A percentile compares a stretch with the other conserved stretches of the same genome.
phyloP scores from a whole-genome alignment of 2,329 filamentous ascomycete genomes.

The Alternaria hordeiaustralica region DNA sequence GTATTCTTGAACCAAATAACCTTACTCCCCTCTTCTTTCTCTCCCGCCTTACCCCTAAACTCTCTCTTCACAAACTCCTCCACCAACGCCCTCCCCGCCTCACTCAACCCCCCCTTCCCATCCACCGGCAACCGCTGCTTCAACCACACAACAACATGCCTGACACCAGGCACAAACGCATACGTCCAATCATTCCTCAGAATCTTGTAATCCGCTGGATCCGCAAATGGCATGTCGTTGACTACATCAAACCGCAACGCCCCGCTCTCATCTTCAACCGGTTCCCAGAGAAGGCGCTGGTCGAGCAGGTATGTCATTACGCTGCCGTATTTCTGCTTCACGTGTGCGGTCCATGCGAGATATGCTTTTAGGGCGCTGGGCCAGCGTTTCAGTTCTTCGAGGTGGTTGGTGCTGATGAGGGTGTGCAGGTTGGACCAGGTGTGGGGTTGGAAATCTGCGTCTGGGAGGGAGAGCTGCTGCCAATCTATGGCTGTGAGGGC shows the following conservation, averaged over 20 bases:
- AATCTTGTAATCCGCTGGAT: conserved; percentile 62
- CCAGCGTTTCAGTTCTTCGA: conserved; percentile 64
- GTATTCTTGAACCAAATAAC: conserved; percentile 72
- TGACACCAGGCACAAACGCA: conserved; percentile 61
- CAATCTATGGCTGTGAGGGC: conserved; percentile 44
- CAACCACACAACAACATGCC: conserved; percentile 64
- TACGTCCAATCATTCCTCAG: conserved; percentile 71
- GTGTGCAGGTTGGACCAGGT: conserved; percentile 41
- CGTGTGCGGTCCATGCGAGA: conserved; percentile 63
- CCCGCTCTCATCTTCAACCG: conserved; percentile 17
- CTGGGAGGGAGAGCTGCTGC: conserved; percentile 41
- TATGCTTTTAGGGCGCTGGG: conserved; percentile 66
- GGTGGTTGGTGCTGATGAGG: conserved; percentile 56
- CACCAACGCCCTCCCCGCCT: conserved; percentile 35
- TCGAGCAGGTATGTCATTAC: conserved; percentile 64
- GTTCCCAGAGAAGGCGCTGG: conserved; percentile 61
- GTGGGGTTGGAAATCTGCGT: conserved; percentile 43
- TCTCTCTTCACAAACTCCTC: conserved; percentile 45
- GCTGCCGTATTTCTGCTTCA: conserved; percentile 62
- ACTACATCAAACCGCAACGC: conserved; percentile 49
- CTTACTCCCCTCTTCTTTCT: conserved; percentile 51
- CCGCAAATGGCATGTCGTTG: conserved; percentile 60
- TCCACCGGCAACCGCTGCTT: conserved; percentile 46
- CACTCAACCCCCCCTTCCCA: conserved; percentile 39
- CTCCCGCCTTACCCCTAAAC: conserved; percentile 54